These are phyloP conservation scores for Evernia prunastri DNA, from an alignment of 495 filamentous ascomycete genomes.

Conservation along the genomic window DNA sequence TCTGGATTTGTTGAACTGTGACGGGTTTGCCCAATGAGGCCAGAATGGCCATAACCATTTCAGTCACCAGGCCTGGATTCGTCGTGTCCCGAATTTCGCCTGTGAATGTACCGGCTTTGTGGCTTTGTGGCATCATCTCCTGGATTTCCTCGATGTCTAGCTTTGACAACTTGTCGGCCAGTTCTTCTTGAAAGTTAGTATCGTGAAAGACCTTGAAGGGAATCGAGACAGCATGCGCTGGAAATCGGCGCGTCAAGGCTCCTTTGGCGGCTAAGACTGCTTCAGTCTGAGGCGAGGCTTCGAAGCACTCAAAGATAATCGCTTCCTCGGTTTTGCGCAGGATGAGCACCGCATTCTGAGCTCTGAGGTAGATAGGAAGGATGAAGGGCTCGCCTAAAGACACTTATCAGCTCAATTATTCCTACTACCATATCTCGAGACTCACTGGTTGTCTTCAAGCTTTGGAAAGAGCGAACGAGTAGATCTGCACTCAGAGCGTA, in stretches of 20 bases:
- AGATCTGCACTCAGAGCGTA: background rate
- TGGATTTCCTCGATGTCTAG: background rate
- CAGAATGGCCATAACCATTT: background rate
- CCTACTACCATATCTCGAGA: no score
- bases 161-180: background rate
- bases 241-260: background rate
- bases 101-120: background rate
- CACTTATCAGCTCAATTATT: no score
- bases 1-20: background rate
- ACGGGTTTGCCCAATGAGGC: background rate
- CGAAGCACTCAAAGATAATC: background rate
- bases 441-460: background rate
- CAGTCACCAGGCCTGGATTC: background rate
- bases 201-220: background rate
- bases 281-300: background rate
- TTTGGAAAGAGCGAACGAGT: background rate
- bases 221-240: background rate
- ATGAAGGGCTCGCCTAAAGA: no score
- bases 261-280: background rate
- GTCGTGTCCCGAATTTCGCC: background rate
- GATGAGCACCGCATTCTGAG: background rate
- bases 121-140: background rate
- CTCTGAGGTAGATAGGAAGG: slow-evolving; percentile 3
- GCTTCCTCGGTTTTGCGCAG: background rate
- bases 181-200: background rate